phyloP scores from a whole-genome alignment of 1,284 basidiomycete genomes.

The Naganishia sp. region DNA sequence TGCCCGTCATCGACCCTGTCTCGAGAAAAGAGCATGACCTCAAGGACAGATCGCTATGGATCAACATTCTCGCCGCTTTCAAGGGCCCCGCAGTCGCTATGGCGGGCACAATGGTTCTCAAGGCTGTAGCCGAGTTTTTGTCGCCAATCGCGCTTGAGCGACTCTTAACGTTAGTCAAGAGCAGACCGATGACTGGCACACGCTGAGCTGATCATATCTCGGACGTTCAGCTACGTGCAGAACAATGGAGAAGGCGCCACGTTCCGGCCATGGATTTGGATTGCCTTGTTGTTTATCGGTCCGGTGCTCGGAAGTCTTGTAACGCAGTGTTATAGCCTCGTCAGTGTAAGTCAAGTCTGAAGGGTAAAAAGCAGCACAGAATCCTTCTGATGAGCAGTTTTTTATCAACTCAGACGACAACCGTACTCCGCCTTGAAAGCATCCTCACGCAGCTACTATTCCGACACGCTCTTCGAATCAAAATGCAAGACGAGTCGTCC shows the following conservation, averaged over 20 bases:
- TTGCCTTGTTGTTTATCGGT: slow-evolving; percentile 62
- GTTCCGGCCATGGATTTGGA: slow-evolving; percentile 64
- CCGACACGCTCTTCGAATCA: slow-evolving; percentile 67
- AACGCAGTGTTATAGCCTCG: slow-evolving; percentile 48
- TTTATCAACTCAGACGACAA: slow-evolving; percentile 43
- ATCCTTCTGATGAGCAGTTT: background rate
- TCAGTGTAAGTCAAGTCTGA: slow-evolving; percentile 4
- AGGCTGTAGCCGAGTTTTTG: slow-evolving; percentile 51
- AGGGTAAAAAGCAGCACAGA: background rate
- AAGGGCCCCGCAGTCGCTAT: slow-evolving; percentile 41
- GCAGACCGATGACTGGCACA: background rate
- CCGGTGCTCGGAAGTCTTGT: slow-evolving; percentile 54
- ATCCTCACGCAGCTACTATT: slow-evolving; percentile 71
- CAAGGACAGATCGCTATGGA: slow-evolving; percentile 43
- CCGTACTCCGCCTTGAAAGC: slow-evolving; percentile 58
- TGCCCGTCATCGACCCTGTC: slow-evolving; percentile 51
- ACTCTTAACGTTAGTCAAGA: slow-evolving; percentile 49
- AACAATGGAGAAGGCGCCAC: slow-evolving; percentile 51
- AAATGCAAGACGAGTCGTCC: slow-evolving; percentile 55
- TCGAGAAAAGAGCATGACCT: slow-evolving; percentile 42
- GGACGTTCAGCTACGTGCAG: slow-evolving; percentile 55
- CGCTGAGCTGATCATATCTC: background rate
- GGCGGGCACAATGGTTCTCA: slow-evolving; percentile 43
- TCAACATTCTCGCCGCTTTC: slow-evolving; percentile 41
- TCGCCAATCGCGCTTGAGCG: slow-evolving; percentile 59